Percentiles rank a stretch among this genome's conserved stretches.
Evolutionary conservation across 805 yeast species (phyloP).

Genomic region (Candida oleophila): DNA sequence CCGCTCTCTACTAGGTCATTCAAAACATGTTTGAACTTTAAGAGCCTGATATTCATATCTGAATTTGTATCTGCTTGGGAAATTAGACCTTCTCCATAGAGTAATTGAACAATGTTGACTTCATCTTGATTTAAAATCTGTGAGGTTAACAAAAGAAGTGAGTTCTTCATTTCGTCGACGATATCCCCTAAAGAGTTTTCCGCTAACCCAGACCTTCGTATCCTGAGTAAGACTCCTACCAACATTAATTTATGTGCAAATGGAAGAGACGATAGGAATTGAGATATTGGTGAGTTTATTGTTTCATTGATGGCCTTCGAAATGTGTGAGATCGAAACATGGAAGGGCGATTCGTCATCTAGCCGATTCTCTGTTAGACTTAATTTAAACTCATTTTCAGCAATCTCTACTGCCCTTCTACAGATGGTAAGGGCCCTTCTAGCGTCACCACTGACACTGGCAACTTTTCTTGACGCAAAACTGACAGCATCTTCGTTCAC

Average conservation of each 20-base stretch:
- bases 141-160: constrained; percentile 42
- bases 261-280: constrained; percentile 58
- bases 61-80: constrained; percentile 3
- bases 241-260: constrained; percentile 70
- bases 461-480: constrained; percentile 90
- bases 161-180: constrained; percentile 68
- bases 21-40: constrained; percentile 59
- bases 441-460: constrained; percentile 97
- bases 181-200: constrained; percentile 76
- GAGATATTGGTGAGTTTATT: constrained; percentile 67
- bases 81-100: constrained; percentile 23
- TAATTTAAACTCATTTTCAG: constrained; percentile 56
- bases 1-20: constrained; percentile 80
- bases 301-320: constrained; percentile 79
- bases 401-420: constrained; percentile 84
- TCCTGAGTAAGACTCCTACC: constrained; percentile 62
- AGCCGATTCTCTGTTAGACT: constrained; percentile 13
- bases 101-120: constrained; percentile 20
- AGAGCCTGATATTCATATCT: constrained; percentile 46
- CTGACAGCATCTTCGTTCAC: constrained; percentile 75
- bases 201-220: constrained; percentile 64
- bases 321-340: constrained; percentile 72
- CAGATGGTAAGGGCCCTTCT: constrained; percentile 87
- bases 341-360: constrained; percentile 38
- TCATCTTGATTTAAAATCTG: constrained; percentile 8